Conservation (phyloP, 441 rosid species). For the Isatis lusitanica region DNA sequence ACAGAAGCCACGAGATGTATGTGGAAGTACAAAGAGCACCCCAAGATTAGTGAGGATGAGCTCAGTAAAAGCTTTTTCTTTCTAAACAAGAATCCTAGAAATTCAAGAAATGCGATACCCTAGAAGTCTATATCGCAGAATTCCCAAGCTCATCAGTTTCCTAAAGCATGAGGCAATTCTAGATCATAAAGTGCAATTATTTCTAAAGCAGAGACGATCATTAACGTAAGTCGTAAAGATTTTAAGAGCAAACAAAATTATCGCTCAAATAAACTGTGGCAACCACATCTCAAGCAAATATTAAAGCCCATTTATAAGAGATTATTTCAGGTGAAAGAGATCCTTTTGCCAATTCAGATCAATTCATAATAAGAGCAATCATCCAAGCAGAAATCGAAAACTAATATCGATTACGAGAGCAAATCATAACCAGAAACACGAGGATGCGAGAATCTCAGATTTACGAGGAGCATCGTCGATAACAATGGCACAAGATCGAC, state of each 20-base stretch:
- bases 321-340: neutral
- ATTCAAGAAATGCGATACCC: neutral
- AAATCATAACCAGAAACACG: neutral
- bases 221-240: neutral
- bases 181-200: neutral
- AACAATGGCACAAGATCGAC: constrained; percentile 13
- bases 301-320: no score
- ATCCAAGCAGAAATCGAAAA: constrained; percentile 20
- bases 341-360: neutral
- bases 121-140: neutral
- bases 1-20: constrained; percentile 57
- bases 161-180: neutral
- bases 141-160: neutral
- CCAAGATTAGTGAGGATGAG: neutral
- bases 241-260: no score
- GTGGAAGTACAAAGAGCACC: constrained; percentile 28
- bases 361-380: constrained; percentile 7
- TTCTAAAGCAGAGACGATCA: neutral
- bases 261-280: no score
- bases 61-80: neutral
- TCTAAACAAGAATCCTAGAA: neutral
- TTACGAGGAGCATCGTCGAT: constrained; percentile 2
- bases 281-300: no score
- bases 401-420: neutral
- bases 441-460: constrained; percentile 4